Base-by-base conservation (phyloP, 768 basidiomycete species). In the Mycena vitilis region DNA sequence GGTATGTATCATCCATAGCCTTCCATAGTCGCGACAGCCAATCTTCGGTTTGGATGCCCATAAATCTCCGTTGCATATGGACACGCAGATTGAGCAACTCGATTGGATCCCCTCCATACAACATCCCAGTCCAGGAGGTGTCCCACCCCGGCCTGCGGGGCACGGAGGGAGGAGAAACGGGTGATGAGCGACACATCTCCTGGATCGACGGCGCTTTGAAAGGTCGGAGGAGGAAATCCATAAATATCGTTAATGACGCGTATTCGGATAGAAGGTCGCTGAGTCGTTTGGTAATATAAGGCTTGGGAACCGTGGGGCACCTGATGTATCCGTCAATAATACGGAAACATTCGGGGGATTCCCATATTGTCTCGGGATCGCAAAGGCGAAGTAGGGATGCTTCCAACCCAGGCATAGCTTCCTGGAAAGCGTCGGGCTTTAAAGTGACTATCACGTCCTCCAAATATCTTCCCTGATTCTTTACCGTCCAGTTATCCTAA, bases 51-150 rank as follows among this genome's bases (percentile, higher is more conserved):
- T 23, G 30, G 34, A 15, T 9, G 10, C 23, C 23, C 36, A 37
- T 10, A 7, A 54, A 54, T 37, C 36, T 54, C 52, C 34, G 36
- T 34, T 5, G 5, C 56, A 57, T 57, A 20, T 25, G 56, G 13
- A 5, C 22, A 30, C 25, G 15, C 13, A 57, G 23, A 18, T 38
- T 57, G 42, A 57, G 40, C 8, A 2, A 4, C 18, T 45, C 30
- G 42, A 57, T 57, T 15, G 56, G 56, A 10, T 57, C 40, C n/a
- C 56, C 56, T 42, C 56, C 56, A 25, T 57, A 57, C 40, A 44
- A 23, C 56, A 57, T 44, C 8, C 56, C 56, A 23, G 56, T 57
- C 38, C 40, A 57, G 12, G 56, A 57, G 23, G 40, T 44, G 56
- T 57, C 56, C 56, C 56, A 57, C 8, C 56, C 56, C 25, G 56